Percentiles rank a stretch among this genome's conserved stretches.
These are phyloP conservation scores for Torrubiella hemipterigena DNA, from an alignment of 2,329 filamentous ascomycete species.

Conservation along the genomic window DNA sequence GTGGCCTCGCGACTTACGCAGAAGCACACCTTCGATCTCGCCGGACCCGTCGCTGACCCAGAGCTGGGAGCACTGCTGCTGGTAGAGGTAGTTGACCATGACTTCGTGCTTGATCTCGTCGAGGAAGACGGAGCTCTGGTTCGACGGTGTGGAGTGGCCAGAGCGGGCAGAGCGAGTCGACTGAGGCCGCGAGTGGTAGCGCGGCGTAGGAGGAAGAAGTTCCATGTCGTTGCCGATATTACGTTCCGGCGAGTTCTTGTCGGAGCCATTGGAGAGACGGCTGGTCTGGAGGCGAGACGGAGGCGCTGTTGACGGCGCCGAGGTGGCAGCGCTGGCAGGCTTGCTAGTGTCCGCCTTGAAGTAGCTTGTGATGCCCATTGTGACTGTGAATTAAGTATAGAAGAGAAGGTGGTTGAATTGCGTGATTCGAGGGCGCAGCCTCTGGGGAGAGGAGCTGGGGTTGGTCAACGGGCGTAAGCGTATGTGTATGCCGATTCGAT, in stretches of 20 bases:
- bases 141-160: conserved; percentile 26
- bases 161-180: conserved; percentile 36
- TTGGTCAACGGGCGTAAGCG: too few species aligned
- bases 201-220: conserved; percentile 34
- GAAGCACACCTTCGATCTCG: conserved; percentile 58
- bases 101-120: conserved; percentile 72
- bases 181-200: conserved; percentile 37
- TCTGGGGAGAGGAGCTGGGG: too few species aligned
- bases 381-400: conserved; percentile 8
- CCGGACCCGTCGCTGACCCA: conserved; percentile 63
- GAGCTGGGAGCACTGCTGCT: conserved; percentile 62
- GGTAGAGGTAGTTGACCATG: conserved; percentile 74
- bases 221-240: conserved; percentile 29
- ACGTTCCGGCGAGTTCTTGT: conserved; percentile 24
- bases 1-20: conserved; percentile 54
- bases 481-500: too few species aligned
- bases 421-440: too few species aligned
- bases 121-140: conserved; percentile 41
- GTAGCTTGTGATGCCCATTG: conserved; percentile 51
- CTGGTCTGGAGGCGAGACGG: conserved; percentile 10
- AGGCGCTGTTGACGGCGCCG: conserved; percentile 9
- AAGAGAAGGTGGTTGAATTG: too few species aligned
- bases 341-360: conserved; percentile 37
- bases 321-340: conserved; percentile 4
- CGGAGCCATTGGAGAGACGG: conserved; percentile 17